Evolutionary conservation across 78 protist genomes (phyloP), one percentile per base, ranked within the genome.

Genomic region (Dictyostelium intermedium): DNA sequence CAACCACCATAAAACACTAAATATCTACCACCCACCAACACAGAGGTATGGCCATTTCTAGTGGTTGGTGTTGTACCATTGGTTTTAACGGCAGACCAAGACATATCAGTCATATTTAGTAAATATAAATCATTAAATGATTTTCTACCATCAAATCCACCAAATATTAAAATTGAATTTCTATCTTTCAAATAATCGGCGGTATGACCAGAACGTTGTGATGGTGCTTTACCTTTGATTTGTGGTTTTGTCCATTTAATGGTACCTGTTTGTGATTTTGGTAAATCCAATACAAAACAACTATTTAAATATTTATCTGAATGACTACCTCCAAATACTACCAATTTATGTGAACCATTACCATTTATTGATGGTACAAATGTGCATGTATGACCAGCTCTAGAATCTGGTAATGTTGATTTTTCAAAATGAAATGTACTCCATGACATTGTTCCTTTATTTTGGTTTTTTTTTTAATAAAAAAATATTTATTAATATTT

Each of bases 401-500:
- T 78, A 34, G 87, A 32, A 43, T 89, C 94, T 32, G 94, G 94
- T 66, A 66, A 66, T 80, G 53, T 18, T 56, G 63, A 35, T 35
- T 89, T 89, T 14, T 69, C 87, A 43, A 89, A 80, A 32, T 89
- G 94, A 60, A 80, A 89, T 41, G 94, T 89, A 89, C 94, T 89
- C 94, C 94, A 89, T 80, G 94, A 89, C 94, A 89, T 89, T 60
- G 94, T 89, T 69, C 81, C 92, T 86, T 37, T n/a, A 13, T 11
- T 56, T 56, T 56, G n/a, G n/a, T n/a, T n/a, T n/a, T n/a, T n/a
- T n/a, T n/a, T n/a, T n/a, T n/a, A n/a, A n/a, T n/a, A n/a, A n/a
- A 37, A 35, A 37, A n/a, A 7, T 10, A n/a, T 35, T 27, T 3
- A 69, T 84, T 13, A 25, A 20, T 85, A 73, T 85, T 16, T 20